These are phyloP conservation scores for Penicillium paneum DNA, from an alignment of 2,329 filamentous ascomycete genomes.

Conservation along the genomic window DNA sequence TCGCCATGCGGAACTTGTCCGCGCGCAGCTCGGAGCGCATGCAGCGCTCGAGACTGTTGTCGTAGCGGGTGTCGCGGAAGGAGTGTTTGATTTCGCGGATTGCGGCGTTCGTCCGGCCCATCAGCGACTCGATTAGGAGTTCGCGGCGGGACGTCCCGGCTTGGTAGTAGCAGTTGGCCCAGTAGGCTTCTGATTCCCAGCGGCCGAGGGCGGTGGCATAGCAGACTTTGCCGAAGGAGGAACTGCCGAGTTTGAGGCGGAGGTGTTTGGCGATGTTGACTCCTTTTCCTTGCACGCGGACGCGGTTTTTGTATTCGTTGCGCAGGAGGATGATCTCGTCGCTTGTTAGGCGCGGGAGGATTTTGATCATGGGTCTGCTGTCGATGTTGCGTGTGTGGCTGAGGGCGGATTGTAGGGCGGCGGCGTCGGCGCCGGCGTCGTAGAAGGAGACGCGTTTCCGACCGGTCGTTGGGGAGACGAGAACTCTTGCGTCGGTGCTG, in stretches of 20 bases:
- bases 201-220: slow-evolving; percentile 85
- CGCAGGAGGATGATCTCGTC: slow-evolving; percentile 85
- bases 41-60: slow-evolving; percentile 73
- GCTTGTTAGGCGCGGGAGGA: slow-evolving; percentile 78
- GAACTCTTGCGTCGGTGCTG: slow-evolving; percentile 34
- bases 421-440: slow-evolving; percentile 75
- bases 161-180: slow-evolving; percentile 98
- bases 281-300: slow-evolving; percentile 59
- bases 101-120: slow-evolving; percentile 86
- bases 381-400: slow-evolving; percentile 65
- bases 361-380: slow-evolving; percentile 69
- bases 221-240: slow-evolving; percentile 75
- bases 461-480: slow-evolving; percentile 47
- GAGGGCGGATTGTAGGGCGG: slow-evolving; percentile 71
- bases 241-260: slow-evolving; percentile 49
- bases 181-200: slow-evolving; percentile 94
- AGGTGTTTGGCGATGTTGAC: slow-evolving; percentile 53
- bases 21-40: slow-evolving; percentile 92
- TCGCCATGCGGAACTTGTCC: slow-evolving; percentile 90
- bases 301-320: slow-evolving; percentile 84
- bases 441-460: slow-evolving; percentile 72
- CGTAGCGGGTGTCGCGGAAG: slow-evolving; percentile 90
- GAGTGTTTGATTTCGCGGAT: slow-evolving; percentile 80
- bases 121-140: slow-evolving; percentile 86
- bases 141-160: slow-evolving; percentile 79